phyloP scores from a whole-genome alignment of 768 basidiomycete genomes.

The Holtermannia corniformis region DNA sequence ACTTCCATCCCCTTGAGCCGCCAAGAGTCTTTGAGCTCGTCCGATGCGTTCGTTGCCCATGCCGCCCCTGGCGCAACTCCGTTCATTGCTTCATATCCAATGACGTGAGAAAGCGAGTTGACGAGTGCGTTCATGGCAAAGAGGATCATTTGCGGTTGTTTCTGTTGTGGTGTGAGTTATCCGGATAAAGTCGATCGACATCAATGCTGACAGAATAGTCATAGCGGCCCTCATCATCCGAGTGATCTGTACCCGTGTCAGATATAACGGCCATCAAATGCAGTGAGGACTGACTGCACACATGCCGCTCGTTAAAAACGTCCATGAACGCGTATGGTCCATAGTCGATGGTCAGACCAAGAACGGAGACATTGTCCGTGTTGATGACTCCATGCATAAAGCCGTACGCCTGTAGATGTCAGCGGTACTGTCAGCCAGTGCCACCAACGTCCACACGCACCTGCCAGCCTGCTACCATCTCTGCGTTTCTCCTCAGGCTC shows the following conservation, averaged over 20 bases:
- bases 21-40: slow-evolving; percentile 50
- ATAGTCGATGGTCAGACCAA: slow-evolving; percentile 49
- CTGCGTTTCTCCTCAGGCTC: slow-evolving; percentile 47
- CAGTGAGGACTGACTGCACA: slow-evolving; percentile 53
- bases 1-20: slow-evolving; percentile 56
- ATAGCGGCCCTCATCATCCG: slow-evolving; percentile 67
- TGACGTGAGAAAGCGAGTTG: slow-evolving; percentile 63
- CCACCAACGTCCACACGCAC: slow-evolving; percentile 34
- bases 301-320: slow-evolving; percentile 69
- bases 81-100: slow-evolving; percentile 68
- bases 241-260: slow-evolving; percentile 48
- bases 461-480: slow-evolving; percentile 94
- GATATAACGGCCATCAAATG: background rate
- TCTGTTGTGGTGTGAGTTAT: background rate
- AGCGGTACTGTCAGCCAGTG: background rate
- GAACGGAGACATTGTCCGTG: slow-evolving; percentile 64
- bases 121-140: slow-evolving; percentile 64
- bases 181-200: background rate
- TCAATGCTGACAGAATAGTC: slow-evolving; percentile 55
- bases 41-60: slow-evolving; percentile 59
- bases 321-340: slow-evolving; percentile 94
- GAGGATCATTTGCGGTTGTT: slow-evolving; percentile 43
- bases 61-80: slow-evolving; percentile 42
- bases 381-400: slow-evolving; percentile 79
- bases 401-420: slow-evolving; percentile 24